Evolutionary conservation across 257 asterid genomes (phyloP).

Genomic region (Solanum chaucha): DNA sequence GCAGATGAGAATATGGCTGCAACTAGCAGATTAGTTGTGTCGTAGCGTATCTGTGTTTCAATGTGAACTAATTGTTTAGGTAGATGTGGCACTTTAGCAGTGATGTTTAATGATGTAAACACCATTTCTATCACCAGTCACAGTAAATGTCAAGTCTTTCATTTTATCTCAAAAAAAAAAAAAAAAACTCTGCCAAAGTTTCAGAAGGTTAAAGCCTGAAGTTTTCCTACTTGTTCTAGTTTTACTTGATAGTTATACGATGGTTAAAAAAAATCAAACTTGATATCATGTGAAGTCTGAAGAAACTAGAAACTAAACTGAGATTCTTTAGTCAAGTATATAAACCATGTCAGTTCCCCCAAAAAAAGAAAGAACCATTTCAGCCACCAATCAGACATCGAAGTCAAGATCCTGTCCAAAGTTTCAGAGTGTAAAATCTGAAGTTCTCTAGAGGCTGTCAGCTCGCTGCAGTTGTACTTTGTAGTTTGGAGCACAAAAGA

Average conservation of each 20-base stretch:
- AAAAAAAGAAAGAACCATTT: background rate
- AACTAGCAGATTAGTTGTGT: background rate
- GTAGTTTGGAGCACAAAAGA: background rate
- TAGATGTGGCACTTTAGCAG: background rate
- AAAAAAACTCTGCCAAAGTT: background rate
- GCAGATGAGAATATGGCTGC: background rate
- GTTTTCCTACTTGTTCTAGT: background rate
- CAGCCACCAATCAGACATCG: background rate
- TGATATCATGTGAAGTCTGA: background rate
- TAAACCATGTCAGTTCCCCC: background rate
- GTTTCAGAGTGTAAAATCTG: background rate
- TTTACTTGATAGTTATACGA: background rate
- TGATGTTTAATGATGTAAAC: background rate
- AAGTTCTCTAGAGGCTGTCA: background rate
- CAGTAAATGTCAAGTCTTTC: background rate
- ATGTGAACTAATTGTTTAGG: background rate
- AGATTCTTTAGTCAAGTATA: background rate
- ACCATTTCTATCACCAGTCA: background rate
- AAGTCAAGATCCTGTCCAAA: background rate
- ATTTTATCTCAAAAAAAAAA: background rate
- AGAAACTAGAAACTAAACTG: background rate
- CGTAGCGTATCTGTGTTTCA: background rate
- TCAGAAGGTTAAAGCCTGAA: background rate
- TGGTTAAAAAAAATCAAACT: too few species aligned
- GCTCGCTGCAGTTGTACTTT: background rate